Conservation (phyloP, 176 grass and related monocot genomes). For the Bolboschoenus planiculmis region DNA sequence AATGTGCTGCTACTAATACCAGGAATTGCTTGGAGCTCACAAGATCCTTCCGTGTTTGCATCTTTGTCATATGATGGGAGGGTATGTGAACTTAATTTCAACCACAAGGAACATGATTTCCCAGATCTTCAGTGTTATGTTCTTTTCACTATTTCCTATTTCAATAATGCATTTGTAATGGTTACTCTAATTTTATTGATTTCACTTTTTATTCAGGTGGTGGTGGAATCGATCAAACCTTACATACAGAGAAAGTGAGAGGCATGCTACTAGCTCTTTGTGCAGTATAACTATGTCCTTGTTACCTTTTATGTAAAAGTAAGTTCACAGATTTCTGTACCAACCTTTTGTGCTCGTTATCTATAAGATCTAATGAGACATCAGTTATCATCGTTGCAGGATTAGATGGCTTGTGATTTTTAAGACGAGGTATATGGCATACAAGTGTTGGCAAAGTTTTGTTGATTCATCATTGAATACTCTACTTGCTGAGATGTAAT, state of each 20-base stretch:
- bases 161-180: constrained; percentile 12
- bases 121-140: neutral
- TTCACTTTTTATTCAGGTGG: constrained; percentile 46
- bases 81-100: constrained; percentile 36
- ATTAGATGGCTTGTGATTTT: neutral
- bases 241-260: constrained; percentile 79
- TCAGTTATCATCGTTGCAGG: neutral
- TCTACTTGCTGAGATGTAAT: neutral
- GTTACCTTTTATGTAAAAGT: neutral
- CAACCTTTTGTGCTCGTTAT: neutral
- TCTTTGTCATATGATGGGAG: constrained; percentile 97
- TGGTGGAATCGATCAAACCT: constrained; percentile 83
- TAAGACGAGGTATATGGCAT: neutral
- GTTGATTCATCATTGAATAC: neutral
- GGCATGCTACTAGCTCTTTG: neutral
- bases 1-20: constrained; percentile 18
- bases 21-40: constrained; percentile 97
- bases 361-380: neutral
- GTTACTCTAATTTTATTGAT: constrained; percentile 12
- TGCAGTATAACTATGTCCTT: neutral
- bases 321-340: neutral
- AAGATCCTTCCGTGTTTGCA: constrained; percentile 81
- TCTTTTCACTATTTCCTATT: constrained; percentile 6
- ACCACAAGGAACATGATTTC: neutral
- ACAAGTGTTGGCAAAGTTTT: neutral